phyloP scores from a whole-genome alignment of 495 filamentous ascomycete species.

The Cryomyces antarcticus region DNA sequence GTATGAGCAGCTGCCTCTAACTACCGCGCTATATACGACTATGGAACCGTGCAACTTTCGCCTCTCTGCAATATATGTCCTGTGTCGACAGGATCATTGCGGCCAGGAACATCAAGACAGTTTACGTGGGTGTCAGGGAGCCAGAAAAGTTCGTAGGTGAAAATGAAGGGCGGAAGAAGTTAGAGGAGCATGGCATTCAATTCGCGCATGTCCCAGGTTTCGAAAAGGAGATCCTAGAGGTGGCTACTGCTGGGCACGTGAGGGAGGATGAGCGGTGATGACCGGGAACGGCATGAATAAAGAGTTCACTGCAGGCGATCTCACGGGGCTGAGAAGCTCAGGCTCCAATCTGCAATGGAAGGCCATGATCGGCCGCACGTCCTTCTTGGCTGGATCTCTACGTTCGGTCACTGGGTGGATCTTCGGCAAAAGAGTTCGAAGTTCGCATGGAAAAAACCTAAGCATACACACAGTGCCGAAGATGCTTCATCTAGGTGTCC shows the following conservation, averaged over 20 bases:
- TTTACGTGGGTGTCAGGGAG: slow-evolving; percentile 78
- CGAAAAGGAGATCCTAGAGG: slow-evolving; percentile 58
- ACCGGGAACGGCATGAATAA: too few relatives aligned
- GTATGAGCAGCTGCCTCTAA: slow-evolving; percentile 33
- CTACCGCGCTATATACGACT: slow-evolving; percentile 65
- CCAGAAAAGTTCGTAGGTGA: slow-evolving; percentile 70
- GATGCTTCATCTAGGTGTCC: too few relatives aligned
- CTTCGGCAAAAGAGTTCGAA: too few relatives aligned
- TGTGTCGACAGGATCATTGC: slow-evolving; percentile 63
- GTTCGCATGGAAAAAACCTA: too few relatives aligned
- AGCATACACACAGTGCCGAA: too few relatives aligned
- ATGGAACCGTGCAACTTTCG: slow-evolving; percentile 81
- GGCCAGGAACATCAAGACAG: slow-evolving; percentile 37
- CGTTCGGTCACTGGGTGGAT: too few relatives aligned
- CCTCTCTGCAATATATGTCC: slow-evolving; percentile 48
- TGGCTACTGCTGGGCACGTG: slow-evolving; percentile 66
- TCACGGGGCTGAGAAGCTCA: too few relatives aligned
- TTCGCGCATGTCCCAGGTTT: slow-evolving; percentile 53
- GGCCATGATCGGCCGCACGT: too few relatives aligned
- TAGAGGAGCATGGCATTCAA: slow-evolving; percentile 55
- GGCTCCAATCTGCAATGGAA: too few relatives aligned
- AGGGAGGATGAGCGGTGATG: slow-evolving; percentile 5
- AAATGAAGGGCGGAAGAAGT: slow-evolving; percentile 49
- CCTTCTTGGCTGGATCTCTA: too few relatives aligned
- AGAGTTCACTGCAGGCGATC: too few relatives aligned